A percentile compares a stretch with the other conserved stretches of the same genome.
phyloP scores from a whole-genome alignment of 495 filamentous ascomycete genomes.

The Aspergillus sclerotiicarbonarius region DNA sequence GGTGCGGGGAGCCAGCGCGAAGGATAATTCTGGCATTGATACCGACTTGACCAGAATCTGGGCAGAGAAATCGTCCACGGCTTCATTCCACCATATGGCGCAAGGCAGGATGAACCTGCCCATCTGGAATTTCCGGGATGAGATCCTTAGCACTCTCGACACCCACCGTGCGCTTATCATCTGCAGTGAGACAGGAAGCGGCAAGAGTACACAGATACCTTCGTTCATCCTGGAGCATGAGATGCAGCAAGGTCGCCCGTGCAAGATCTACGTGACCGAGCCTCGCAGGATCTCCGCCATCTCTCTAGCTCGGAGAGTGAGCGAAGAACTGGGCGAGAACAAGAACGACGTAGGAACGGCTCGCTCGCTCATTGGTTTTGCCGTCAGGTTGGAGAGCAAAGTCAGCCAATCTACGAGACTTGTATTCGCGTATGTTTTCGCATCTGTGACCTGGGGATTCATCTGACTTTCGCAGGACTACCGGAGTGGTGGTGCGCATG shows the following conservation, averaged over 20 bases:
- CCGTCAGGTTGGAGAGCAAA: constrained; percentile 87
- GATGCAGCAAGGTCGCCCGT: constrained; percentile 71
- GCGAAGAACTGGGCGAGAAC: constrained; percentile 87
- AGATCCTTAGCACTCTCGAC: constrained; percentile 71
- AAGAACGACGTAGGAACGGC: constrained; percentile 76
- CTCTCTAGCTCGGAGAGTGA: constrained; percentile 85
- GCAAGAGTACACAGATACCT: constrained; percentile 96
- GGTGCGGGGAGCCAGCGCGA: constrained; percentile 26
- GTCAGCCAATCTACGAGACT: constrained; percentile 75
- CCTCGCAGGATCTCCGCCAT: constrained; percentile 96
- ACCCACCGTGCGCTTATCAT: constrained; percentile 80
- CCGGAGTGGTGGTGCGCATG: constrained; percentile 96
- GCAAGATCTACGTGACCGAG: constrained; percentile 94
- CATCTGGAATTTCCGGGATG: constrained; percentile 80
- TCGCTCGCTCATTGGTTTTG: constrained; percentile 86
- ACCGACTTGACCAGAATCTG: constrained; percentile 63
- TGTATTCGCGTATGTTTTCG: constrained; percentile 66
- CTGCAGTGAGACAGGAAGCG: constrained; percentile 93
- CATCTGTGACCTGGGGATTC: not conserved
- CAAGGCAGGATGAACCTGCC: constrained; percentile 68
- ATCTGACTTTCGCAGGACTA: constrained; percentile 39
- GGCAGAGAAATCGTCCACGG: constrained; percentile 62
- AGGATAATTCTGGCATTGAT: constrained; percentile 42
- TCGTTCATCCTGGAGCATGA: constrained; percentile 89
- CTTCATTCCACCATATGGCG: constrained; percentile 51